Evolutionary conservation across 306 rosid species (phyloP), one percentile per base, ranked within the genome.

Genomic region (Inga leiocalycina): DNA sequence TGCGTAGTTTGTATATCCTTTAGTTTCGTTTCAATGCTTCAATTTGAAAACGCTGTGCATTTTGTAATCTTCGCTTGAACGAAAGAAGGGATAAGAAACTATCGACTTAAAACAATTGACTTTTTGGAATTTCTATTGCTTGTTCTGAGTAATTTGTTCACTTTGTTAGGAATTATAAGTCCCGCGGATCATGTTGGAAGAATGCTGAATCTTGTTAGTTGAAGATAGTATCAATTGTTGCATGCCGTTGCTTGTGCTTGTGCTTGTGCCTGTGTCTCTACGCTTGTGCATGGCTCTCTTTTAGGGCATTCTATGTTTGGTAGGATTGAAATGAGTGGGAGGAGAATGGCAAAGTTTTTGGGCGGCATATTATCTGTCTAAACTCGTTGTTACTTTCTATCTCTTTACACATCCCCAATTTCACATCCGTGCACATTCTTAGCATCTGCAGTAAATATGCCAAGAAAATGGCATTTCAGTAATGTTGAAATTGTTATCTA

Each of bases 401-500:
- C 3, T 43, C 10, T 37, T 68, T 71, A 11, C 35, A 43, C 52
- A 44, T 5, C 16, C 20, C 17, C 56, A 11, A 22, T 71, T n/a
- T 71, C 59, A 3, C 22, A 8, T 14, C 13, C 27, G 27, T 17
- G 39, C 13, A 45, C 56, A 44, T 56, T 74, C 43, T 48, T 27
- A 22, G 70, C 45, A 22, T 65, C 77, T 75, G 49, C 73, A 56
- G 37, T 75, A 44, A 27, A 64, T 69, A 17, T 79, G 57, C 67
- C 51, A 7, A 48, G 34, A 72, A 24, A 73, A 35, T 85, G 77
- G 62, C 69, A 70, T 80, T 65, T 80, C 59, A 75, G 68, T 82
- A 74, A 82, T n/a, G 49, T 76, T 80, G 80, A 30, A 65, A 74
- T 46, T 80, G 82, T 77, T 76, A 39, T 73, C 20, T 80, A 70